phyloP scores from a whole-genome alignment of 2,329 filamentous ascomycete species.

The Aspergillus caelatus region DNA sequence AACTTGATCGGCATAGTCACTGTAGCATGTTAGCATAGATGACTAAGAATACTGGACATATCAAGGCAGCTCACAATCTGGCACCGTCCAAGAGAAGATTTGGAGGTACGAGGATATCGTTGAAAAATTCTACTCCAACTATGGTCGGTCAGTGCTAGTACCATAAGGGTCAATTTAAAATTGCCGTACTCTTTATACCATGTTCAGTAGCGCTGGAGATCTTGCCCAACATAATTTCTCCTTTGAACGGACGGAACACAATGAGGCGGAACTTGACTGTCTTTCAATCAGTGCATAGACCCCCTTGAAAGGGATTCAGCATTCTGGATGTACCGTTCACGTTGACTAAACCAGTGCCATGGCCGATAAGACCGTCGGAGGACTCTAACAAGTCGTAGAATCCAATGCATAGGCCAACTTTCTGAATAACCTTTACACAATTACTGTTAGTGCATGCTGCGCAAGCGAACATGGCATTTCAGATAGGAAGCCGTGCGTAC shows the following conservation, averaged over 20 bases:
- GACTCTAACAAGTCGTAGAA: constrained; percentile 88
- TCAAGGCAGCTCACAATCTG: constrained; percentile 64
- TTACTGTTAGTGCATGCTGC: background rate
- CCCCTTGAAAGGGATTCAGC: background rate
- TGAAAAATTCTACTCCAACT: constrained; percentile 90
- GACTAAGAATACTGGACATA: background rate
- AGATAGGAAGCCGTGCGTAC: constrained; percentile 42
- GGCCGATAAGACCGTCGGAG: constrained; percentile 90
- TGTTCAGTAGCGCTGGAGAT: constrained; percentile 74
- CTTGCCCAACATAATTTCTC: constrained; percentile 83
- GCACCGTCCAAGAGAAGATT: constrained; percentile 74
- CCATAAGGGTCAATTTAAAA: background rate
- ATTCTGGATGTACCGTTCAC: constrained; percentile 71
- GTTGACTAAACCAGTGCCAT: constrained; percentile 89
- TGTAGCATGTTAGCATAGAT: constrained; percentile 40
- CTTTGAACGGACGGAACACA: constrained; percentile 94
- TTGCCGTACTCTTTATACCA: constrained; percentile 69
- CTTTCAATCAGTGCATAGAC: constrained; percentile 4
- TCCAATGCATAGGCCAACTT: constrained; percentile 89
- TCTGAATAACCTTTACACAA: constrained; percentile 74
- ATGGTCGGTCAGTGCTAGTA: constrained; percentile 18
- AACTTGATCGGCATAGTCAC: constrained; percentile 72
- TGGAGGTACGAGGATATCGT: constrained; percentile 81
- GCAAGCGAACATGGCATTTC: background rate
- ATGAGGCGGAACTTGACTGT: constrained; percentile 89